Conservation (phyloP, 352 stramenopile genomes). For the Pythium coloratum region DNA sequence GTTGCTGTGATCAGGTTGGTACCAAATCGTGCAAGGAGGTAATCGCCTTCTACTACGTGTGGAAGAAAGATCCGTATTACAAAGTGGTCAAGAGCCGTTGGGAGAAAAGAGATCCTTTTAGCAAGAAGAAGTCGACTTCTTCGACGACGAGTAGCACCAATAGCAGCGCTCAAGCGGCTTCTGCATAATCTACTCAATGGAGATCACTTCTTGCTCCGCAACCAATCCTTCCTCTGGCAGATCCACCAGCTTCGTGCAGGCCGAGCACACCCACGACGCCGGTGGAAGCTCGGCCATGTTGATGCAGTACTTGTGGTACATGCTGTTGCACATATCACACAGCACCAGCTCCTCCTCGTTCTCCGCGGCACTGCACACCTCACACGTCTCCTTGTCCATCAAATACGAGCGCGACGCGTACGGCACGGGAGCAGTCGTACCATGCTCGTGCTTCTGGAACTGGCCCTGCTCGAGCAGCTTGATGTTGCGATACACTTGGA, state of each 20-base stretch:
- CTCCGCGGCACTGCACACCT: slow-evolving; percentile 52
- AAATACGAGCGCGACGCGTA: slow-evolving; percentile 77
- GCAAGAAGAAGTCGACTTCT: slow-evolving; percentile 32
- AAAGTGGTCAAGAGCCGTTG: slow-evolving; percentile 79
- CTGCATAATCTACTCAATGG: slow-evolving; percentile 44
- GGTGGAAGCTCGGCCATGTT: slow-evolving; percentile 76
- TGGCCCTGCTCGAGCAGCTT: slow-evolving; percentile 75
- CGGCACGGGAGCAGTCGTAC: slow-evolving; percentile 47
- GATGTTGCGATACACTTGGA: slow-evolving; percentile 84
- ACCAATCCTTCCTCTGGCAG: slow-evolving; percentile 56
- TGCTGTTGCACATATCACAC: slow-evolving; percentile 80
- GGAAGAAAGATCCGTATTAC: slow-evolving; percentile 87
- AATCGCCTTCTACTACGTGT: slow-evolving; percentile 86
- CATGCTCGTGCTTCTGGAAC: slow-evolving; percentile 65
- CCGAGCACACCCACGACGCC: slow-evolving; percentile 75
- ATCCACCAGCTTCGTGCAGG: slow-evolving; percentile 70
- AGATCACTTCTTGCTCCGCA: slow-evolving; percentile 58
- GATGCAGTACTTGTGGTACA: slow-evolving; percentile 85
- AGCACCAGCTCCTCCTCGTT: slow-evolving; percentile 74
- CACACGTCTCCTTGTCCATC: slow-evolving; percentile 72
- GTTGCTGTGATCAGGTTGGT: slow-evolving; percentile 40
- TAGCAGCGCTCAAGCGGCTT: slow-evolving; percentile 4
- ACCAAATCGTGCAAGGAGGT: slow-evolving; percentile 73
- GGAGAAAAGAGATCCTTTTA: slow-evolving; percentile 44
- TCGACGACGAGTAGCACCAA: slow-evolving; percentile 4